Percentiles rank a stretch among this genome's conserved stretches.
Evolutionary conservation across 2,329 filamentous ascomycete genomes (phyloP).

Genomic region (Dothistroma septosporum): DNA sequence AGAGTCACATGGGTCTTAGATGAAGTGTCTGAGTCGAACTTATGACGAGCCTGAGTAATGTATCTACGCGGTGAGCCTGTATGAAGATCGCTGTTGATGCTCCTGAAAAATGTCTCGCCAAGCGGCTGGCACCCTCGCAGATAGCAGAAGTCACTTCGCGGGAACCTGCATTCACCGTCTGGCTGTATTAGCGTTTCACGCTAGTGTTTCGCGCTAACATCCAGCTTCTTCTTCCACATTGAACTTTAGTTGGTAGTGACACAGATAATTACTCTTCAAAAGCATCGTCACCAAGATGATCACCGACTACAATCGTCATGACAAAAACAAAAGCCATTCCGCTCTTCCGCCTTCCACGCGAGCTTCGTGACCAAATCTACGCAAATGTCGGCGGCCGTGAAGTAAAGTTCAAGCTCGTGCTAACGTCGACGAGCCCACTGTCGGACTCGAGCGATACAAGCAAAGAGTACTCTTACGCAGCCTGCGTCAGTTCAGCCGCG

Average conservation of each 20-base stretch:
- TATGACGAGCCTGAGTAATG: too few relatives aligned
- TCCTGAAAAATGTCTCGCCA: too few relatives aligned
- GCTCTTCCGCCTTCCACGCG: not conserved
- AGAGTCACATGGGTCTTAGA: too few relatives aligned
- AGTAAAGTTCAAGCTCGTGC: not conserved
- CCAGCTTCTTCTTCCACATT: not conserved
- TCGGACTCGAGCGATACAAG: too few relatives aligned
- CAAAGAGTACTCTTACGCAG: not conserved
- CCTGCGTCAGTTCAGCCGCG: not conserved
- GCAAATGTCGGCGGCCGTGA: not conserved
- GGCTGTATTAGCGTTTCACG: not conserved
- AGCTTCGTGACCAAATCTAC: constrained; percentile 1
- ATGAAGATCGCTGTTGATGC: too few relatives aligned
- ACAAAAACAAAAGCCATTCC: not conserved
- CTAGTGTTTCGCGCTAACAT: not conserved
- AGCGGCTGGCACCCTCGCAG: too few relatives aligned
- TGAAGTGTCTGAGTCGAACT: too few relatives aligned
- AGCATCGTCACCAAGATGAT: too few relatives aligned
- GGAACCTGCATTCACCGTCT: too few relatives aligned
- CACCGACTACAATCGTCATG: not conserved
- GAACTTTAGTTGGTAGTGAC: not conserved
- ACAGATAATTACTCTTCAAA: too few relatives aligned
- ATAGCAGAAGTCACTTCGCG: too few relatives aligned
- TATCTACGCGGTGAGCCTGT: too few relatives aligned
- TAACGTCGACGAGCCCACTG: not conserved